Conservation (phyloP, 306 rosid genomes). For the Citrullus mucosospermus region DNA sequence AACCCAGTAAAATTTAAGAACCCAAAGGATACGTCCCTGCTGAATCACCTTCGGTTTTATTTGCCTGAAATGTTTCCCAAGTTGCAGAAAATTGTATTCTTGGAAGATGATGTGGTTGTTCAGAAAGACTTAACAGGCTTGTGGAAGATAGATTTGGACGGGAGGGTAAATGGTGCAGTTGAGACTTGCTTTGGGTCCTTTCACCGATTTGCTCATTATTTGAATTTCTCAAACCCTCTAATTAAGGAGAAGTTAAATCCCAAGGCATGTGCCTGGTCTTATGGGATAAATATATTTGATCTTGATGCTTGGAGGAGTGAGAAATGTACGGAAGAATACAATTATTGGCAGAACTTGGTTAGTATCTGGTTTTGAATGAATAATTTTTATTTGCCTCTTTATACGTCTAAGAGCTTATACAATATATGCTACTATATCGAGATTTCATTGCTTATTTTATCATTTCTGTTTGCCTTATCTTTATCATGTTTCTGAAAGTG, state of each 20-base stretch:
- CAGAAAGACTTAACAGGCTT: slow-evolving; percentile 85
- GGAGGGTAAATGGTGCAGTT: slow-evolving; percentile 92
- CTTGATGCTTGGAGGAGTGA: slow-evolving; percentile 95
- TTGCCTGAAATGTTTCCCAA: slow-evolving; percentile 94
- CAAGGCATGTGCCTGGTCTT: slow-evolving; percentile 93
- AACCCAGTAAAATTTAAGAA: slow-evolving; percentile 35
- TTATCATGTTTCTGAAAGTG: not conserved
- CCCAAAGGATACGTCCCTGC: slow-evolving; percentile 50
- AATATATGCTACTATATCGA: not conserved
- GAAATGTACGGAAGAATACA: slow-evolving; percentile 73
- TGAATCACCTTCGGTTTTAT: slow-evolving; percentile 82
- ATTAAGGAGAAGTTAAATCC: slow-evolving; percentile 75
- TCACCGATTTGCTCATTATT: slow-evolving; percentile 67
- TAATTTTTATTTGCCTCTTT: not conserved
- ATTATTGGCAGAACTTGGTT: slow-evolving; percentile 91
- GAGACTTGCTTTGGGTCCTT: slow-evolving; percentile 97
- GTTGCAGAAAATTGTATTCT: slow-evolving; percentile 56
- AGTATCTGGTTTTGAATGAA: slow-evolving; percentile 9
- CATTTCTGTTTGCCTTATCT: not conserved
- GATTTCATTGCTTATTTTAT: not conserved
- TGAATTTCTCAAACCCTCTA: slow-evolving; percentile 77
- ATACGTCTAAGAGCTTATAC: not conserved
- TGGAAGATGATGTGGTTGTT: slow-evolving; percentile 95
- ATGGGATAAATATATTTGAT: slow-evolving; percentile 84
- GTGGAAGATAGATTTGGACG: slow-evolving; percentile 90